Evolutionary conservation across 805 yeast genomes (phyloP).

Genomic region (Ascoidea rubescens): DNA sequence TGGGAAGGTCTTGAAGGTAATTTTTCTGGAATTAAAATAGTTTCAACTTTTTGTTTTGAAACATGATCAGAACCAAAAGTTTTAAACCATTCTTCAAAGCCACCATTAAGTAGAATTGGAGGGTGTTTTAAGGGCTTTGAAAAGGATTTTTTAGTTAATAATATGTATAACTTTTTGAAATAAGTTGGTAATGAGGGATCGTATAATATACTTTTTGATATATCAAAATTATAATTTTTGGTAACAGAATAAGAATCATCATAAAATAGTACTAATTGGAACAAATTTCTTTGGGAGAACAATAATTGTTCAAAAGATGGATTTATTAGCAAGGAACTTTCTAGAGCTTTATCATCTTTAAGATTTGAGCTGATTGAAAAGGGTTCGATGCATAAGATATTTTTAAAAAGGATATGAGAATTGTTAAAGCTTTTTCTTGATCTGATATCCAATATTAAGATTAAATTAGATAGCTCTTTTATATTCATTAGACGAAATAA

Average conservation of each 20-base stretch:
- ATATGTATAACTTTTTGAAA: slow-evolving; percentile 20
- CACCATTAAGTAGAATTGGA: slow-evolving; percentile 40
- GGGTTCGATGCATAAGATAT: slow-evolving; percentile 70
- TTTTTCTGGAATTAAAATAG: slow-evolving; percentile 4
- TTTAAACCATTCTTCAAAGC: slow-evolving; percentile 31
- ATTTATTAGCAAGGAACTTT: slow-evolving; percentile 41
- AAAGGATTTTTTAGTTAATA: slow-evolving; percentile 24
- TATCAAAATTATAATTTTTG: slow-evolving; percentile 1
- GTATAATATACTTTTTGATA: slow-evolving; percentile 2
- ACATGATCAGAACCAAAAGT: slow-evolving; percentile 9
- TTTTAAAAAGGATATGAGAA: slow-evolving; percentile 46
- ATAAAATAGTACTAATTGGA: slow-evolving; percentile 53
- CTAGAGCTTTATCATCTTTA: slow-evolving; percentile 48
- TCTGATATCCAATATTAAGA: slow-evolving; percentile 65
- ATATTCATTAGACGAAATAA: too few species aligned
- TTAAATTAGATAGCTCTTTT: slow-evolving; percentile 15
- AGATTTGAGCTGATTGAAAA: slow-evolving; percentile 33
- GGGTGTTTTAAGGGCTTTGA: slow-evolving; percentile 22
- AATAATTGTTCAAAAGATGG: slow-evolving; percentile 38
- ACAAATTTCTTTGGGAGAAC: slow-evolving; percentile 39
- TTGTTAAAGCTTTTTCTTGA: slow-evolving; percentile 41
- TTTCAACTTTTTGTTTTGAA: slow-evolving; percentile 8
- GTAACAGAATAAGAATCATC: slow-evolving; percentile 19
- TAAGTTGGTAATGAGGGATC: slow-evolving; percentile 8
- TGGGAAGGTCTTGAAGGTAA: slow-evolving; percentile 6